These are phyloP conservation scores for Silene latifolia DNA, from an alignment of 148 eudicot genomes.

Conservation along the genomic window DNA sequence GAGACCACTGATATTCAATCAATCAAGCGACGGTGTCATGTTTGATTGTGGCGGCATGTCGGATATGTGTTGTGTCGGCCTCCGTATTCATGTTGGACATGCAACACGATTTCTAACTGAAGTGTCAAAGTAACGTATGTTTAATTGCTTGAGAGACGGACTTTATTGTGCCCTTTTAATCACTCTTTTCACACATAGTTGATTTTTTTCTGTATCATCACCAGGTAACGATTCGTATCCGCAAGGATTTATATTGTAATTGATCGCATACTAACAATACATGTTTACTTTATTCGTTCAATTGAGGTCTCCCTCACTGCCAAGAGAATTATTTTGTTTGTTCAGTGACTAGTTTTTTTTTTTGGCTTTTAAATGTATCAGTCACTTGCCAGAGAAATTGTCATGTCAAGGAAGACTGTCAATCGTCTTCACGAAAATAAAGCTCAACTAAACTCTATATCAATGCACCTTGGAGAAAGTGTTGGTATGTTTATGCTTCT, in stretches of 20 bases:
- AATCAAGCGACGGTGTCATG: too few species aligned
- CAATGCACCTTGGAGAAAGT: conserved; percentile 99
- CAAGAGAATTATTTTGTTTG: background rate
- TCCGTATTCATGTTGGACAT: too few species aligned
- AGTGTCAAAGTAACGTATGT: too few species aligned
- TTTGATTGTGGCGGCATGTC: too few species aligned
- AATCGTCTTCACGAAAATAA: conserved; percentile 95
- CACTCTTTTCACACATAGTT: background rate
- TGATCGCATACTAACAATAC: background rate
- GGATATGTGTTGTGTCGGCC: too few species aligned
- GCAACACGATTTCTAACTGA: too few species aligned
- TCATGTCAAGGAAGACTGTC: conserved; percentile 79
- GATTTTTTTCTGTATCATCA: background rate
- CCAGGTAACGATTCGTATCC: background rate
- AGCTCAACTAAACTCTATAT: conserved; percentile 94
- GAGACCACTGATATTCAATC: too few species aligned
- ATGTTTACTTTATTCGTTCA: background rate
- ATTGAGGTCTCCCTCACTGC: background rate
- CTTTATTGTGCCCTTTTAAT: background rate
- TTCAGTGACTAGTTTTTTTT: conserved; percentile 8
- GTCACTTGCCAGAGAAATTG: conserved; percentile 93
- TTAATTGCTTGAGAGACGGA: background rate
- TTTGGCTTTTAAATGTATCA: conserved; percentile 31
- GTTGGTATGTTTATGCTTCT: conserved; percentile 56
- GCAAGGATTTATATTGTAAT: background rate